A percentile compares a stretch with the other conserved stretches of the same genome.
Evolutionary conservation across 148 eudicot genomes (phyloP).

Genomic region (Persicaria maculosa): DNA sequence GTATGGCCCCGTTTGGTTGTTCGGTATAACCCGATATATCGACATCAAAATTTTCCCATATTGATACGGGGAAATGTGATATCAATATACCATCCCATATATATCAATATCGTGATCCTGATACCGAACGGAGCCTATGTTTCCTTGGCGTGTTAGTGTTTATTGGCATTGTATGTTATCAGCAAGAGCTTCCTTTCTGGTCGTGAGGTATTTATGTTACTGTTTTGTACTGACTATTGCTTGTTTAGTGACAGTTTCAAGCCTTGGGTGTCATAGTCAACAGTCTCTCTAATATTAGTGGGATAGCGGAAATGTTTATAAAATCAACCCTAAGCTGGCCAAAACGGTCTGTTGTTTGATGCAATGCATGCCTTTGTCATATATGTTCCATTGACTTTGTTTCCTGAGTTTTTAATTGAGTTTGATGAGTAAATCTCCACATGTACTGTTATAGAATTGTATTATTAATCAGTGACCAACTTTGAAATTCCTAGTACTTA

Average conservation of each 20-base stretch:
- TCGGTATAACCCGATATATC: not conserved
- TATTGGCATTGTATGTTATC: too few species aligned
- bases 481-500: not conserved
- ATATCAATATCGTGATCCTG: too few species aligned
- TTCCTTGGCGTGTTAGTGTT: too few species aligned
- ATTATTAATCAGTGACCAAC: not conserved
- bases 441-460: not conserved
- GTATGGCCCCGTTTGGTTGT: not conserved
- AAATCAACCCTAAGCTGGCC: not conserved
- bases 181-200: too few species aligned
- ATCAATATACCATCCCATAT: too few species aligned
- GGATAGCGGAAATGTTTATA: not conserved
- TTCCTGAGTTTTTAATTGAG: not conserved
- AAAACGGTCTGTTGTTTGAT: not conserved
- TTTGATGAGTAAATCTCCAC: not conserved
- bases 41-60: not conserved
- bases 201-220: not conserved
- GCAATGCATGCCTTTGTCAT: not conserved
- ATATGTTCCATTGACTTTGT: not conserved
- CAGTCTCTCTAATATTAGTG: not conserved
- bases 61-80: too few species aligned
- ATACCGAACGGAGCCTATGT: too few species aligned
- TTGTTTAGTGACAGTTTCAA: not conserved
- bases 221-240: not conserved
- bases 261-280: not conserved